Evolutionary conservation across 176 grass and related monocot species (phyloP), one percentile per base, ranked within the genome.

Genomic region (Zoysia pacifica): DNA sequence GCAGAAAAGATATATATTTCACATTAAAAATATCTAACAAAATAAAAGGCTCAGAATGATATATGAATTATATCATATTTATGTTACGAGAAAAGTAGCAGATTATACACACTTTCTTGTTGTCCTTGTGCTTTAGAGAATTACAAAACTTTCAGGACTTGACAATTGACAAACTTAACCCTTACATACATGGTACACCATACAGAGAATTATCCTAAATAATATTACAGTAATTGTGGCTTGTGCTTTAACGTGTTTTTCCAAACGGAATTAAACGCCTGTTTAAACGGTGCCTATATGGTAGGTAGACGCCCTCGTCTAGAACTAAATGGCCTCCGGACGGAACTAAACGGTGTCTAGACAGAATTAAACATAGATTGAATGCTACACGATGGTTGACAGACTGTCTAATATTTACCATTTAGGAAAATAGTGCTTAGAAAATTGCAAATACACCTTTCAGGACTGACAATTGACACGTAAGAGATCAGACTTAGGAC

Each of bases 1-100:
- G 80, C 56, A 89, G 65, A 62, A 84, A 83, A 55, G 19, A 83
- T 69, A 59, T 49, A 40, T 44, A 76, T 60, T 83, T 59, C 38
- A 66, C 44, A 74, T 75, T 46, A 59, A n/a, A 40, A 79, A 39
- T 20, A 72, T 2, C 35, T 61, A 11, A 9, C 8, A 35, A 35
- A 61, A 62, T 0, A 62, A 62, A 62, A 60, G 7, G 7, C 59
- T 62, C 20, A 36, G 20, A 62, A 35, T 62, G 56, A 9, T 6
- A 20, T 55, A 52, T 55, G 10, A 20, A 79, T 55, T 45, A 55
- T 0, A 61, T 7, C 5, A 74, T 64, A 48, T 61, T 20, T 28
- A 7, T 81, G 28, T 15, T 49, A 75, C 11, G 5, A 40, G 47
- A 47, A 19, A 61, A 62, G 9, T 35, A 69, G 70, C 11, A 83